Evolutionary conservation across 140 eudicot species (phyloP), one percentile per base, ranked within the genome.

Genomic region (Stevia rebaudiana): DNA sequence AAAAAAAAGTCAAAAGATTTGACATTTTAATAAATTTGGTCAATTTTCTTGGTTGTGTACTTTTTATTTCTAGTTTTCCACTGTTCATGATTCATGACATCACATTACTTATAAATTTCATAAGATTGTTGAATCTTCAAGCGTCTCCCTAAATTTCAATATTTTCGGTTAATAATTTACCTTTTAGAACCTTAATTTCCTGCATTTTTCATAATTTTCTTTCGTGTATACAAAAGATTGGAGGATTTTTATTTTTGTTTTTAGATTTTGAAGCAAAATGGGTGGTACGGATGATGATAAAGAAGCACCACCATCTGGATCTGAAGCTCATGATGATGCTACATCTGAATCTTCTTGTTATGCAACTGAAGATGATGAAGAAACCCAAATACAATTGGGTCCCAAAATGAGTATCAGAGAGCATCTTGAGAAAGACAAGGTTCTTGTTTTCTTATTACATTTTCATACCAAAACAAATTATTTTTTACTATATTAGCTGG

Each of bases 351-450:
- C 85, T n/a, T 78, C 95, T 47, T 68, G 77, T 59, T 76, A 74
- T 67, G 84, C 82, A 13, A 84, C 92, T 22, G 95, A 86, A 76
- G 95, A 88, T 15, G 90, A 84, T 13, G 94, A 88, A 36, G 77
- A 70, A 6, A 69, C 78, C 64, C 73, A 62, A 46, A 72, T 88
- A 70, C 90, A 77, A 40, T 82, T 88, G 85, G 96, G 96, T 39
- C 94, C 96, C 9, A 84, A 84, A 58, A 56, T 78, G 54, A 88
- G 85, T 44, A 77, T 88, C 78, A 88, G 53, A 72, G 83, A 88
- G 36, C 94, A 82, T 57, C 87, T 82, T 30, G 96, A 88, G 75
- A 84, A 84, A 71, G 96, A 88, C 57, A 88, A 88, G 96, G 96
- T 88, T 72, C 31, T 63, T 57, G 16, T 19, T 36, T 52, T 47